Conservation (phyloP, 495 filamentous ascomycete species). For the Aspergillus conjunctus region DNA sequence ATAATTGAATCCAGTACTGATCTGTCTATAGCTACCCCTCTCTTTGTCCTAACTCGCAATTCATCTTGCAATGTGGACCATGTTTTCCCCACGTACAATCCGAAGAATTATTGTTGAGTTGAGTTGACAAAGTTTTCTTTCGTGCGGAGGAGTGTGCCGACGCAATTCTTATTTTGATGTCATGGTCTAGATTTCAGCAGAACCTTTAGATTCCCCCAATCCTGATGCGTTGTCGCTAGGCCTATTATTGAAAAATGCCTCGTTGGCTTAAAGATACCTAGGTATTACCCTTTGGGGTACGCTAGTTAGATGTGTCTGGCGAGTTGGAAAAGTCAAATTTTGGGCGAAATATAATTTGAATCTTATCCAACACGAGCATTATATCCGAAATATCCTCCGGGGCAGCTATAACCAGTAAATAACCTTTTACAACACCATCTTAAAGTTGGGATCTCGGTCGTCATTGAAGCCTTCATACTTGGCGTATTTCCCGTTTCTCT, state of each 20-base stretch:
- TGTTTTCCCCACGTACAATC: constrained; percentile 5
- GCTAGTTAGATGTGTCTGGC: too few relatives aligned
- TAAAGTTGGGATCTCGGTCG: constrained; percentile 67
- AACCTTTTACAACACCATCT: constrained; percentile 53
- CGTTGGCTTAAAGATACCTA: too few relatives aligned
- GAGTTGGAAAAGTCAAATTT: too few relatives aligned
- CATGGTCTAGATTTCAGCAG: background rate
- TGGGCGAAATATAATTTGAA: too few relatives aligned
- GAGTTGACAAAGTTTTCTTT: background rate
- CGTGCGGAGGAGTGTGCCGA: background rate
- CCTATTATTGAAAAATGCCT: background rate
- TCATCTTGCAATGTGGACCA: constrained; percentile 12
- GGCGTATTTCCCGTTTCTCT: constrained; percentile 62
- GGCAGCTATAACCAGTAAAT: too few relatives aligned
- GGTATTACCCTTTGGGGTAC: too few relatives aligned
- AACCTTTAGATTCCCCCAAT: background rate
- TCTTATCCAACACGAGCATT: too few relatives aligned
- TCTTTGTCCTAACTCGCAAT: background rate
- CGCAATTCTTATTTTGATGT: background rate
- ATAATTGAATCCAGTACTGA: background rate
- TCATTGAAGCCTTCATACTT: constrained; percentile 60
- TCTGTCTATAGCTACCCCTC: constrained; percentile 3
- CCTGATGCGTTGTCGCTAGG: background rate
- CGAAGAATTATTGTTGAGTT: constrained; percentile 10
- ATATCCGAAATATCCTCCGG: too few relatives aligned